phyloP scores from a whole-genome alignment of 371 early-diverging fungal genomes.

The Quaeritorhiza haematococci region DNA sequence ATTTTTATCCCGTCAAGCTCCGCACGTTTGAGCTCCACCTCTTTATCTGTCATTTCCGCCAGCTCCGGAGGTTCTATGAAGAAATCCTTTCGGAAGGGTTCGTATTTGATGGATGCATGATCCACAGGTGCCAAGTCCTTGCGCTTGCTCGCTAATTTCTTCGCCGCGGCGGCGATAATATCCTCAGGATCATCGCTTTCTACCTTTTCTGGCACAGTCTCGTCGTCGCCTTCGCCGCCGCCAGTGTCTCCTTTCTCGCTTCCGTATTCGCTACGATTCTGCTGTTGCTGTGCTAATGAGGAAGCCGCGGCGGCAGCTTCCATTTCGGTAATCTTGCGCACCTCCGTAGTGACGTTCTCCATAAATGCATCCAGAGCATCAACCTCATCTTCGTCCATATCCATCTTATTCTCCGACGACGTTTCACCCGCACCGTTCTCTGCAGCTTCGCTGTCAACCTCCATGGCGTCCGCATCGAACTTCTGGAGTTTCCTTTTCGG shows the following conservation, averaged over 20 bases:
- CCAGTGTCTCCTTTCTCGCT: background rate
- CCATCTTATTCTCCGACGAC: conserved; percentile 15
- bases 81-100: conserved; percentile 89
- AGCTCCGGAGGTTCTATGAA: conserved; percentile 94
- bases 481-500: too few species aligned
- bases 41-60: conserved; percentile 70
- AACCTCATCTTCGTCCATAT: conserved; percentile 37
- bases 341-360: conserved; percentile 74
- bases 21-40: conserved; percentile 75
- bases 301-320: conserved; percentile 15
- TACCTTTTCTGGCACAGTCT: conserved; percentile 20
- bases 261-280: background rate
- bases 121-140: conserved; percentile 90
- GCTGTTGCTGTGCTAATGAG: conserved; percentile 4
- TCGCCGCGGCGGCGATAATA: conserved; percentile 62
- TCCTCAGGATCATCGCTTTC: conserved; percentile 52
- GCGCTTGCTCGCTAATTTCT: conserved; percentile 76
- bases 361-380: conserved; percentile 84
- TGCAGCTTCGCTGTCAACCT: background rate
- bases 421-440: background rate
- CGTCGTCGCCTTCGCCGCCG: conserved; percentile 39
- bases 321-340: conserved; percentile 57
- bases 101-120: conserved; percentile 80
- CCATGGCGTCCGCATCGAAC: conserved; percentile 5
- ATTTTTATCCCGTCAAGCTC: conserved; percentile 94